Evolutionary conservation across 2,329 filamentous ascomycete genomes (phyloP).

Genomic region (Pyrenophora teres): DNA sequence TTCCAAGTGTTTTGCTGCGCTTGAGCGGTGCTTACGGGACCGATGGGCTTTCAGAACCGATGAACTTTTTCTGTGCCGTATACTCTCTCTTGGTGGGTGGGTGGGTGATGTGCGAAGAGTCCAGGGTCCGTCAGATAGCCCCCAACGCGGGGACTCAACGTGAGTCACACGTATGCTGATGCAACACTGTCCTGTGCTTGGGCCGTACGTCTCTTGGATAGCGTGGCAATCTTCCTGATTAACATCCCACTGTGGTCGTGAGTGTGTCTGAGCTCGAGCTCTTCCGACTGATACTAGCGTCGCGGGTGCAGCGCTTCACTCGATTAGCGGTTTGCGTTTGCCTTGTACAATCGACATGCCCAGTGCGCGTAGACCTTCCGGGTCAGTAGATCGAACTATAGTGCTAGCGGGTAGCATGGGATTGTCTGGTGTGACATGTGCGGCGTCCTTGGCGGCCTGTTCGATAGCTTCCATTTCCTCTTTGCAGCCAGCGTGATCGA

Average conservation of each 20-base stretch:
- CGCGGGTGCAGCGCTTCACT: slow-evolving; percentile 53
- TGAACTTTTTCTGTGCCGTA: too few species aligned
- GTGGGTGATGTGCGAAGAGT: too few species aligned
- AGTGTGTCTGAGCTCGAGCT: neutral
- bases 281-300: neutral
- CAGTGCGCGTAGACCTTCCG: slow-evolving; percentile 62
- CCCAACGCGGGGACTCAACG: too few species aligned
- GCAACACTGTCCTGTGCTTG: too few species aligned
- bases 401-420: slow-evolving; percentile 87
- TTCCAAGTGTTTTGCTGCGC: neutral
- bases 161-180: too few species aligned
- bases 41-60: too few species aligned
- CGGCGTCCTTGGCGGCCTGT: slow-evolving; percentile 90
- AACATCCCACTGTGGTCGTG: neutral
- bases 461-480: slow-evolving; percentile 99
- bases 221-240: too few species aligned
- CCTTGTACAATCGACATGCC: slow-evolving; percentile 68
- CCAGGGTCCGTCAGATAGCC: too few species aligned
- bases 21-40: neutral
- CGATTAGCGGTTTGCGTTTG: slow-evolving; percentile 66
- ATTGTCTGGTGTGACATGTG: slow-evolving; percentile 83
- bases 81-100: too few species aligned
- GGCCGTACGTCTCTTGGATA: too few species aligned
- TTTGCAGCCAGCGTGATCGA: slow-evolving; percentile 94
- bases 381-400: slow-evolving; percentile 80